Evolutionary conservation across 352 stramenopile genomes (phyloP).

Genomic region (Pythium monospermum): DNA sequence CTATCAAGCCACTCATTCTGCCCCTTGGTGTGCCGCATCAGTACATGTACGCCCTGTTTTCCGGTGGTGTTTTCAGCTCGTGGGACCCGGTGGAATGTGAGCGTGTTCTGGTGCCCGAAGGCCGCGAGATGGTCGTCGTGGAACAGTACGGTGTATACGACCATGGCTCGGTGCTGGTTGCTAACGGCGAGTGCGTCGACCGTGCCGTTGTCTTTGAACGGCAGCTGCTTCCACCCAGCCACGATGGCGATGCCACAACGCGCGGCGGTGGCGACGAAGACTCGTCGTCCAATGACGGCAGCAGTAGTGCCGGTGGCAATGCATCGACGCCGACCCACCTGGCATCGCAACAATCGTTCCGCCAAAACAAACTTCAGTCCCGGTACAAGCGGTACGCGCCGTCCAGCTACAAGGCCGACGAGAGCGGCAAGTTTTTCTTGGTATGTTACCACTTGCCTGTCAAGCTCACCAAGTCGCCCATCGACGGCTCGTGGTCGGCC

Average conservation of each 20-base stretch:
- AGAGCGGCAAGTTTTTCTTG: slow-evolving; percentile 74
- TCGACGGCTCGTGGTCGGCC: slow-evolving; percentile 73
- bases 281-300: slow-evolving; percentile 9
- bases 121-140: slow-evolving; percentile 72
- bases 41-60: slow-evolving; percentile 91
- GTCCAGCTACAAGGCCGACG: slow-evolving; percentile 60
- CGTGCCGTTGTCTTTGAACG: slow-evolving; percentile 63
- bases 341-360: slow-evolving; percentile 37
- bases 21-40: slow-evolving; percentile 74
- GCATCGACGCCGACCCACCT: slow-evolving; percentile 26
- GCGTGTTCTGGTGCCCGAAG: slow-evolving; percentile 68
- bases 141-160: slow-evolving; percentile 76
- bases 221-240: slow-evolving; percentile 14
- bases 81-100: slow-evolving; percentile 78
- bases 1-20: slow-evolving; percentile 90
- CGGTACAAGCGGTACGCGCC: slow-evolving; percentile 78
- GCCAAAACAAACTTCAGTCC: slow-evolving; percentile 70
- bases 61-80: slow-evolving; percentile 73
- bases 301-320: neutral
- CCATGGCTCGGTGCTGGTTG: slow-evolving; percentile 53
- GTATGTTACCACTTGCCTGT: slow-evolving; percentile 93
- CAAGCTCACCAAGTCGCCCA: slow-evolving; percentile 64
- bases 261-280: slow-evolving; percentile 24
- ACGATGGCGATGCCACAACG: slow-evolving; percentile 13
- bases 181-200: slow-evolving; percentile 47